Base-by-base conservation (phyloP, 1,284 basidiomycete genomes). In the Pseudomicrostroma phylloplanum region DNA sequence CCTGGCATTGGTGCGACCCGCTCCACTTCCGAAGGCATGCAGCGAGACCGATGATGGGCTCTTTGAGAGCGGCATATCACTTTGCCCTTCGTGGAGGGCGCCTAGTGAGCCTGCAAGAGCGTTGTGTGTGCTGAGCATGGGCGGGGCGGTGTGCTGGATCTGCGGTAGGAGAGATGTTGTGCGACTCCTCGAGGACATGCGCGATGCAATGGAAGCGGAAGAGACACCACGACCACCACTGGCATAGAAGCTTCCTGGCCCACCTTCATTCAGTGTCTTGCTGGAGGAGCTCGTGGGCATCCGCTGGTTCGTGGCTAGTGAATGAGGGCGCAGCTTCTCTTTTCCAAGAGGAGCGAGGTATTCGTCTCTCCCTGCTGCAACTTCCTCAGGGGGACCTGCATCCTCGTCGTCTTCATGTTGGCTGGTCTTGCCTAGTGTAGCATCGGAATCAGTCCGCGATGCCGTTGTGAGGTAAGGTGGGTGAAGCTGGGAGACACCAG, bases 91-190 rank as follows among this genome's bases (percentile, higher is more conserved):
- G 56, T 70, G 68, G 11, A 67, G 60, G 11, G 68, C 61, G 2
- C 72, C 72, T 0, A 74, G 66, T 9, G 63, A 56, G 11, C 72
- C 72, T 1, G 71, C 68, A 12, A 74, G 64, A 1, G 70, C 72
- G 30, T 72, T 72, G 65, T 74, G 70, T 12, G 70, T 72, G 58
- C 71, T 68, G 30, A 74, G 65, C 62, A 63, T 72, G 49, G 72
- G 72, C n/a, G 70, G 66, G 23, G 64, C 67, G n/a, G 65, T 65
- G 9, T 60, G 62, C 39, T 70, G 67, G 7, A 60, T 54, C 25
- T 69, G 64, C 1, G 69, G 64, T 30, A 64, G 65, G 21, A 69
- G 64, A 0, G 63, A 53, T 53, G 64, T 63, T 48, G 65, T 63
- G 48, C 62, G 68, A 26, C 68, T 68, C 3, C 69, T 41, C 1